A percentile compares a stretch with the other conserved stretches of the same genome.
These are phyloP conservation scores for Macrocybe gigantea DNA, from an alignment of 768 basidiomycete species.

Conservation along the genomic window DNA sequence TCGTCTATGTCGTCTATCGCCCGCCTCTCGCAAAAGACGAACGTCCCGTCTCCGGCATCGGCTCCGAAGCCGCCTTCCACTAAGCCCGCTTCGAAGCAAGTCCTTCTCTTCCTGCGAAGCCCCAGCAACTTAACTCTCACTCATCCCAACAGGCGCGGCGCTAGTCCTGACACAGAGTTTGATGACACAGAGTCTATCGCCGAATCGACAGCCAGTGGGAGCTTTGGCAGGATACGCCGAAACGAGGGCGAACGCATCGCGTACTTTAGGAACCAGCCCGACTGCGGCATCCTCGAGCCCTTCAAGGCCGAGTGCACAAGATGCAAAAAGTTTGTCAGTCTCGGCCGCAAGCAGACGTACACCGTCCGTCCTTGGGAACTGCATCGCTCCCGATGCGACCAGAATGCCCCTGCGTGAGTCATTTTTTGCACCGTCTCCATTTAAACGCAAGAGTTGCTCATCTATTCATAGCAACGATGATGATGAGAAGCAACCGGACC, in stretches of 20 bases:
- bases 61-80: background rate
- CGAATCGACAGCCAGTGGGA: constrained; percentile 40
- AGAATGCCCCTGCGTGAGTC: constrained; percentile 18
- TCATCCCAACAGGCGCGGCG: constrained; percentile 18
- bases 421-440: no score
- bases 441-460: no score
- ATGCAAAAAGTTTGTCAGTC: constrained; percentile 50
- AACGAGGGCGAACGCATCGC: constrained; percentile 58
- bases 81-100: constrained; percentile 8
- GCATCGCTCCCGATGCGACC: constrained; percentile 52
- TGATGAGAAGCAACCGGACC: constrained; percentile 8
- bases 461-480: background rate
- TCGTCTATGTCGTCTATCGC: background rate
- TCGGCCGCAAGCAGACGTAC: constrained; percentile 52
- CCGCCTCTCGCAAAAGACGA: background rate
- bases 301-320: constrained; percentile 53
- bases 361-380: constrained; percentile 56
- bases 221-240: constrained; percentile 35
- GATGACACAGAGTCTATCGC: constrained; percentile 50
- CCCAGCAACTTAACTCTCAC: constrained; percentile 13
- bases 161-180: constrained; percentile 30
- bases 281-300: constrained; percentile 50
- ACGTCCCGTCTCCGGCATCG: no score
- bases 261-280: constrained; percentile 57
- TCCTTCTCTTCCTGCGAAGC: constrained; percentile 7